Percentiles rank a stretch among this genome's conserved stretches.
Conservation (phyloP, 192 early-diverging fungal species). For the Backusella luteola region DNA sequence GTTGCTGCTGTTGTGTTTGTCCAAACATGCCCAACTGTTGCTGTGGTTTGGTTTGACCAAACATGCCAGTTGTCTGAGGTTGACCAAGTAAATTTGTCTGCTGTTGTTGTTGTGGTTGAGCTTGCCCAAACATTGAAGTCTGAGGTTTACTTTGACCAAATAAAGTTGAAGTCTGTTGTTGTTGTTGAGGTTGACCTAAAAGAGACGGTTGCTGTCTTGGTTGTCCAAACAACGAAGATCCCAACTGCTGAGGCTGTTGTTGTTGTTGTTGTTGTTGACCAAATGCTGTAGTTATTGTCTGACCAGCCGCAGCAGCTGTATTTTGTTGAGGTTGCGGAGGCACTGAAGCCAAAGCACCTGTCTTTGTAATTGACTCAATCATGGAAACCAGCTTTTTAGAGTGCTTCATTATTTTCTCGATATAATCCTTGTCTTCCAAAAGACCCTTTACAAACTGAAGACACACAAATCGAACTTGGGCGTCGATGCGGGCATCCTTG, state of each 20-base stretch:
- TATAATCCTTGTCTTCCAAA: background rate
- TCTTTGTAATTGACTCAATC: background rate
- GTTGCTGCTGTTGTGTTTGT: background rate
- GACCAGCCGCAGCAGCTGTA: background rate
- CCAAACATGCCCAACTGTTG: background rate
- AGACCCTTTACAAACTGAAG: conserved; percentile 2
- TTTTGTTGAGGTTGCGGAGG: background rate
- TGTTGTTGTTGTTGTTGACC: background rate
- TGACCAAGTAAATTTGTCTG: background rate
- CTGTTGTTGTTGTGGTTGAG: background rate
- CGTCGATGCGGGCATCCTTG: conserved; percentile 6
- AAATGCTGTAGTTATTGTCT: background rate
- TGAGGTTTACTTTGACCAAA: background rate
- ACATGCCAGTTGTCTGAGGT: background rate
- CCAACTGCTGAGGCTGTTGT: background rate
- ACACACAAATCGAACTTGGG: conserved; percentile 2
- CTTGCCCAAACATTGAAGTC: background rate
- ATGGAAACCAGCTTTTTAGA: background rate
- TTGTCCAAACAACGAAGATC: background rate
- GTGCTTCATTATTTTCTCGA: background rate
- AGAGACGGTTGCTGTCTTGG: background rate
- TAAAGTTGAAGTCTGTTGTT: background rate
- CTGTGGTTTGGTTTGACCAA: background rate
- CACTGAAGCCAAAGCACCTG: background rate
- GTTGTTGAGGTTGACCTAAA: background rate